Evolutionary conservation across 805 yeast genomes (phyloP).

Genomic region (Teunomyces cretensis): DNA sequence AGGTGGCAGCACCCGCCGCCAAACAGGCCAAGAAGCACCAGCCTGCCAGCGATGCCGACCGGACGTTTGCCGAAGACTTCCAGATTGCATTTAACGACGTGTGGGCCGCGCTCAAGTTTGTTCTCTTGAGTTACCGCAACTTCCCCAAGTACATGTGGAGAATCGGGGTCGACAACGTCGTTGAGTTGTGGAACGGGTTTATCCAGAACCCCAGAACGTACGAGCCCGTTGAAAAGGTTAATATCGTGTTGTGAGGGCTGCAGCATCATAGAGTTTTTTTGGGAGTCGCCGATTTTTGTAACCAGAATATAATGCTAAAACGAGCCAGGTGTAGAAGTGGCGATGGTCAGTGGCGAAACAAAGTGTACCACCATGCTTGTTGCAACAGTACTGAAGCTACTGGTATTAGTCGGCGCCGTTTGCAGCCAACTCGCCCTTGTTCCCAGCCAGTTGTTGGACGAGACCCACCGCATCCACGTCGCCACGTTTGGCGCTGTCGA

Average conservation of each 20-base stretch:
- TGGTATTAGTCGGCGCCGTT: too few relatives aligned
- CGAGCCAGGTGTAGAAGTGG: too few relatives aligned
- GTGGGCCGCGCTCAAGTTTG: slow-evolving; percentile 60
- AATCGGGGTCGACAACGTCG: slow-evolving; percentile 46
- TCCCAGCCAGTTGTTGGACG: not conserved
- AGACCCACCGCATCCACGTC: not conserved
- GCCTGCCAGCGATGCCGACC: not conserved
- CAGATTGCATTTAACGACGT: slow-evolving; percentile 52
- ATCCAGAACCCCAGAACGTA: slow-evolving; percentile 51
- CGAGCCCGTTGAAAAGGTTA: not conserved
- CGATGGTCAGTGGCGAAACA: too few relatives aligned
- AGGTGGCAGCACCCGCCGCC: slow-evolving; percentile 2
- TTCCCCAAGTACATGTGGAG: slow-evolving; percentile 66
- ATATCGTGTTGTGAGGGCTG: not conserved
- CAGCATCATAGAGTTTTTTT: not conserved
- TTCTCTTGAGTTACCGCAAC: slow-evolving; percentile 61
- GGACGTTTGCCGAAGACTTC: slow-evolving; percentile 42
- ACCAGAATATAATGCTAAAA: too few relatives aligned
- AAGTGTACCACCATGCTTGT: too few relatives aligned
- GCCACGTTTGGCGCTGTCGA: not conserved
- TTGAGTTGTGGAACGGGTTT: slow-evolving; percentile 69
- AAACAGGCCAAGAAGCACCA: slow-evolving; percentile 3
- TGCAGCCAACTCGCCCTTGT: not conserved
- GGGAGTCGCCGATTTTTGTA: too few relatives aligned
- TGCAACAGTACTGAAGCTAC: too few relatives aligned